These are phyloP conservation scores for Hirschioporus abietinus DNA, from an alignment of 768 basidiomycete genomes.

Conservation along the genomic window DNA sequence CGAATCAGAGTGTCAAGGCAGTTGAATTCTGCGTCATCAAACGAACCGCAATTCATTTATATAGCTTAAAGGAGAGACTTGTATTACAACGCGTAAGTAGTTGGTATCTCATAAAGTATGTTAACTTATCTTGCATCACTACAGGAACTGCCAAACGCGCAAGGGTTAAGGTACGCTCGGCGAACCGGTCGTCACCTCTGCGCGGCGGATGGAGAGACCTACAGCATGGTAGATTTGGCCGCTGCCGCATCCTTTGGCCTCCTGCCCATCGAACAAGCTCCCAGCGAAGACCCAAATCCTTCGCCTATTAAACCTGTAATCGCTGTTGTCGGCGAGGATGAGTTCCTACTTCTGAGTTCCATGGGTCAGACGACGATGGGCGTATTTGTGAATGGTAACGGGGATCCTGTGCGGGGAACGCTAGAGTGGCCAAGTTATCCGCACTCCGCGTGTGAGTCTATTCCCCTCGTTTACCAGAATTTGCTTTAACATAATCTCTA, in stretches of 20 bases:
- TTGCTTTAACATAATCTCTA: slow-evolving; percentile 3
- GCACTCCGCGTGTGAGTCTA: slow-evolving; percentile 60
- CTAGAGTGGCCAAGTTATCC: slow-evolving; percentile 83
- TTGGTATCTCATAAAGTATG: background rate
- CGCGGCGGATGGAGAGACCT: slow-evolving; percentile 65
- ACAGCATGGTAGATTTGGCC: slow-evolving; percentile 78
- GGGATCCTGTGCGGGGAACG: slow-evolving; percentile 88
- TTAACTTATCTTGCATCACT: slow-evolving; percentile 5
- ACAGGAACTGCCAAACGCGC: slow-evolving; percentile 69
- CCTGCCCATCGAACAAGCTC: slow-evolving; percentile 73
- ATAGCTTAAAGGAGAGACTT: slow-evolving; percentile 58
- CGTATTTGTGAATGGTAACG: slow-evolving; percentile 77
- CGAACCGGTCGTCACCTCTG: slow-evolving; percentile 62
- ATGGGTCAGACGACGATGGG: slow-evolving; percentile 79
- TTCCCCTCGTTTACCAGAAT: background rate
- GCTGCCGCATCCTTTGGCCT: slow-evolving; percentile 63
- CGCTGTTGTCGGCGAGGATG: slow-evolving; percentile 65
- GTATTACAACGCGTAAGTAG: slow-evolving; percentile 50
- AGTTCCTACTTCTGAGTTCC: slow-evolving; percentile 85
- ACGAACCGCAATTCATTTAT: slow-evolving; percentile 56
- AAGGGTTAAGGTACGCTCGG: slow-evolving; percentile 52
- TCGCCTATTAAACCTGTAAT: slow-evolving; percentile 61
- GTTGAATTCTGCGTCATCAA: slow-evolving; percentile 75
- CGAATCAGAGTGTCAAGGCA: slow-evolving; percentile 34
- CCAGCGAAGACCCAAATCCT: slow-evolving; percentile 29